Evolutionary conservation across 2,329 filamentous ascomycete species (phyloP).

Genomic region (Herpotrichia juniperi): DNA sequence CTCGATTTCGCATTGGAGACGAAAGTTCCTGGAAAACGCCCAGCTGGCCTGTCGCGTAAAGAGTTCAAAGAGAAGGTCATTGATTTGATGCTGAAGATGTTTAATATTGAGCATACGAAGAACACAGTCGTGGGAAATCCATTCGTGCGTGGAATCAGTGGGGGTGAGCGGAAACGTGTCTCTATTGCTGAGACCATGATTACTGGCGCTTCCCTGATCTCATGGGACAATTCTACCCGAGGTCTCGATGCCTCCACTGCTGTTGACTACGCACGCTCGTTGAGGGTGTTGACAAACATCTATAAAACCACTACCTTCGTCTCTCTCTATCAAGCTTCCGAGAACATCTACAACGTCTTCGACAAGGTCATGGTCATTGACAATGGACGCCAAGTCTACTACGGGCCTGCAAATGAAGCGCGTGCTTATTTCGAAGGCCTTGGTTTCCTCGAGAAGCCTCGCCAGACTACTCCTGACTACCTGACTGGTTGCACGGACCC

Average conservation of each 20-base stretch:
- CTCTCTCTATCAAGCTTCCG: constrained; percentile 83
- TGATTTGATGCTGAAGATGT: constrained; percentile 81
- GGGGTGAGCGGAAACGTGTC: constrained; percentile 79
- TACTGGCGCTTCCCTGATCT: constrained; percentile 72
- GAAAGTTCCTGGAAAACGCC: constrained; percentile 82
- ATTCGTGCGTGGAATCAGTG: constrained; percentile 80
- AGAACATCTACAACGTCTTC: constrained; percentile 79
- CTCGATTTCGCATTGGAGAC: constrained; percentile 83
- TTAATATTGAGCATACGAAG: constrained; percentile 88
- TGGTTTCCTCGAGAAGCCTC: constrained; percentile 74
- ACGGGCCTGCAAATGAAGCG: constrained; percentile 71
- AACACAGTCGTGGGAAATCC: constrained; percentile 85
- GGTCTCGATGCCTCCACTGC: constrained; percentile 57
- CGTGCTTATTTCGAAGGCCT: constrained; percentile 77
- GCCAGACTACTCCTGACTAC: constrained; percentile 83
- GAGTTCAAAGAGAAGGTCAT: constrained; percentile 81
- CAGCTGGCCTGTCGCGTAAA: constrained; percentile 71
- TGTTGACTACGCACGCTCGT: constrained; percentile 55
- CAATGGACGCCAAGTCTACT: constrained; percentile 76
- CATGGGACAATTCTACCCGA: constrained; percentile 62
- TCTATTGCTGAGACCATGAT: constrained; percentile 84
- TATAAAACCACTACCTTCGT: constrained; percentile 86
- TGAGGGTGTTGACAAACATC: constrained; percentile 73
- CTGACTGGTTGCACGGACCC: constrained; percentile 82
- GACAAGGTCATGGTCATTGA: constrained; percentile 87